These are phyloP conservation scores for Begonia fuchsioides DNA, from an alignment of 306 rosid species.

Conservation along the genomic window DNA sequence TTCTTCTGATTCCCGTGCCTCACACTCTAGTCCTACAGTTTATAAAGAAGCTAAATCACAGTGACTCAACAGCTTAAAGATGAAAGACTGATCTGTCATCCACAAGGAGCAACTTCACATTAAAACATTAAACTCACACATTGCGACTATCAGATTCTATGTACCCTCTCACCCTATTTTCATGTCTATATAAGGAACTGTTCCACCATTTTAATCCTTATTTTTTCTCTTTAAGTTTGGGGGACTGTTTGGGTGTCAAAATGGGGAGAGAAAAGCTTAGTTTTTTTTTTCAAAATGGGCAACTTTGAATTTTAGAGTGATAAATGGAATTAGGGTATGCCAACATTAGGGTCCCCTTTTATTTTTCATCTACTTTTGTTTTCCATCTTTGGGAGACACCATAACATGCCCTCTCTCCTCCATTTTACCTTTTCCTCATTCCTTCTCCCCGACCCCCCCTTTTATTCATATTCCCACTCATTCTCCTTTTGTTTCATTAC, in stretches of 20 bases:
- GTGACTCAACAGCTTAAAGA: too few relatives aligned
- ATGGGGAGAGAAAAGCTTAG: too few relatives aligned
- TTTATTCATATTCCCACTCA: not conserved
- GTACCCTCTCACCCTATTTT: not conserved
- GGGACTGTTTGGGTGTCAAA: too few relatives aligned
- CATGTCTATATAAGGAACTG: not conserved
- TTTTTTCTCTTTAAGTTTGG: not conserved
- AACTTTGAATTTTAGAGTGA: too few relatives aligned
- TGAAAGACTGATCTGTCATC: too few relatives aligned
- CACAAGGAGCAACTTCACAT: too few relatives aligned
- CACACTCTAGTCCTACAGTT: not conserved
- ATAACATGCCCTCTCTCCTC: slow-evolving; percentile 39
- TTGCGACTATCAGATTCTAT: not conserved
- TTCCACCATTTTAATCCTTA: not conserved
- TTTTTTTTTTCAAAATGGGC: too few relatives aligned
- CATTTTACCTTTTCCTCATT: slow-evolving; percentile 6
- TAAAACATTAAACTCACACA: not conserved
- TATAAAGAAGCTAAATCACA: not conserved
- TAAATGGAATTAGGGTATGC: not conserved
- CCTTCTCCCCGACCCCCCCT: slow-evolving; percentile 15
- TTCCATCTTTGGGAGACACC: slow-evolving; percentile 58
- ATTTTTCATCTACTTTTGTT: slow-evolving; percentile 19
- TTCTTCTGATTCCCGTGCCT: slow-evolving; percentile 7
- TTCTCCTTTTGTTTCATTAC: too few relatives aligned
- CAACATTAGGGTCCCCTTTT: slow-evolving; percentile 46